Evolutionary conservation across 495 filamentous ascomycete species (phyloP).

Genomic region (Aspergillus homomorphus): DNA sequence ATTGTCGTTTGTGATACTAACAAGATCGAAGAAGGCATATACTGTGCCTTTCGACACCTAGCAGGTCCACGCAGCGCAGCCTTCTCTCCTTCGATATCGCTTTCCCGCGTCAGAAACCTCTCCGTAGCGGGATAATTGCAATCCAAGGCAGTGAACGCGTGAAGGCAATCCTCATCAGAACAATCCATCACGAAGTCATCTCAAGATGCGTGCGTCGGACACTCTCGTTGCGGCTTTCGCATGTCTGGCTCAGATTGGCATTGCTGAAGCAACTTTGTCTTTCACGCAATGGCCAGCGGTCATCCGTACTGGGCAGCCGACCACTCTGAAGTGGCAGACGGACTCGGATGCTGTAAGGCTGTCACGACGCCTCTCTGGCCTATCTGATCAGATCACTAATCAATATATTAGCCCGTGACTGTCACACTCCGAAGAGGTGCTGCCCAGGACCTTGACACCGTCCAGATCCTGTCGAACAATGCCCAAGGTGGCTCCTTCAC

Average conservation of each 20-base stretch:
- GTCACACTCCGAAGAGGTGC: constrained; percentile 45
- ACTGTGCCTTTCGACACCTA: not conserved
- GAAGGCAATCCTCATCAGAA: not conserved
- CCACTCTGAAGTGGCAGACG: constrained; percentile 43
- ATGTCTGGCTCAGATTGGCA: constrained; percentile 24
- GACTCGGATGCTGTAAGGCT: constrained; percentile 31
- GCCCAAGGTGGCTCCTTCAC: constrained; percentile 38
- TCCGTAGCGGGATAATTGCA: not conserved
- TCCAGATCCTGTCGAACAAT: constrained; percentile 37
- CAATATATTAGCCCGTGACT: constrained; percentile 31
- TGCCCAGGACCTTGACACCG: constrained; percentile 35
- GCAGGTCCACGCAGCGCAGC: not conserved
- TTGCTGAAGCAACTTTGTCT: constrained; percentile 33
- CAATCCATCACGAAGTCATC: not conserved
- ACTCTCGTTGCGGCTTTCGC: constrained; percentile 34
- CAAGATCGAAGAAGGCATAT: not conserved
- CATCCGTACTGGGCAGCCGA: constrained; percentile 38
- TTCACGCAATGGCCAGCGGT: constrained; percentile 45
- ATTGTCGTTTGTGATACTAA: not conserved
- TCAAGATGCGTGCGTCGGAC: constrained; percentile 30
- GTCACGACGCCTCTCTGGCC: not conserved
- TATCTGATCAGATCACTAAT: constrained; percentile 7
- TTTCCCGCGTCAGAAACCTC: not conserved
- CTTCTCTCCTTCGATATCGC: not conserved
- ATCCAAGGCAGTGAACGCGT: not conserved